Base-by-base conservation (phyloP, 176 grass and related monocot genomes). In the Urochloa ruziziensis region DNA sequence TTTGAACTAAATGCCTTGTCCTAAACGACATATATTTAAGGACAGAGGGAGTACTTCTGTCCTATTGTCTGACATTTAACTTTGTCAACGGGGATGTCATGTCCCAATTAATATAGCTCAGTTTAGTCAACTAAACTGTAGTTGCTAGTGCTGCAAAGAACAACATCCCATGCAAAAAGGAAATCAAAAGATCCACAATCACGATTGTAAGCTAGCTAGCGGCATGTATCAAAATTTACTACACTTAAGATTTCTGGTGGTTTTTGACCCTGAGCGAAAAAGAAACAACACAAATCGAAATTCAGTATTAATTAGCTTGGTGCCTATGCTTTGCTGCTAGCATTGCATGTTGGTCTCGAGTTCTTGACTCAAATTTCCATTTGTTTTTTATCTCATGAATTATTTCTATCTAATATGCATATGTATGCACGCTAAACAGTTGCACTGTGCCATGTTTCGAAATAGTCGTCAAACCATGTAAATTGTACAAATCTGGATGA, bases 51-150 rank as follows among this genome's bases (percentile, higher is more conserved):
- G 18, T 40, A 40, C 7, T 61, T 24, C 42, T 53, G 59, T 43
- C 46, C 27, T 46, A 2, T 58, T 60, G 27, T 33, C n/a, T 7
- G n/a, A 57, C 25, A 33, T 21, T 59, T 77, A 40, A 62, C 11
- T 29, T 68, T 71, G 63, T 77, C 86, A 70, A 52, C 53, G 64
- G 18, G 83, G 44, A 59, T 88, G 65, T 78, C 80, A 78, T 34
- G 14, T 83, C 57, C 54, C 11, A 64, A 15, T 58, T 25, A 88
- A 63, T 21, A 66, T 39, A 39, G 1, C 78, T 7, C 9, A 43
- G 3, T 34, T 70, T 78, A 64, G 86, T 83, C 80, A 88, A 88
- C 86, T 83, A 40, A 15, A 21, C 10, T 72, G 73, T 43, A 78
- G 7, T 40, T 8, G n/a, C 42, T 43, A 71, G 14, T 37, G 23